Evolutionary conservation across 2,329 filamentous ascomycete genomes (phyloP), one percentile per base, ranked within the genome.

Genomic region (Neonectria sp.): DNA sequence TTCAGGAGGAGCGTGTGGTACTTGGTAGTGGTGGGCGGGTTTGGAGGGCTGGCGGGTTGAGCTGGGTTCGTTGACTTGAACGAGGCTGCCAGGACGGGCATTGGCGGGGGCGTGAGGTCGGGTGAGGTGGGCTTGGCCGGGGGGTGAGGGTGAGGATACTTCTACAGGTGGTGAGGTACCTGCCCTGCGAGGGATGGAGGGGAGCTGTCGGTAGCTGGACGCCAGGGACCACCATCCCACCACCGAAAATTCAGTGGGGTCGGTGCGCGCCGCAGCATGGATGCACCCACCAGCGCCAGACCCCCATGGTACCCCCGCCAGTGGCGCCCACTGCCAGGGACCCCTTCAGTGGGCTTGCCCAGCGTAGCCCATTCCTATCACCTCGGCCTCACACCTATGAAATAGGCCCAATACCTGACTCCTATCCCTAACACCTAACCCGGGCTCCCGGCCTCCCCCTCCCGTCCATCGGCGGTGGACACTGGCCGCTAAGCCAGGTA

Each of bases 61-160:
- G 46, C 69, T 74, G 71, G 71, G 69, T 74, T 75, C 65, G 71
- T 73, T 76, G 74, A 74, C 70, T 70, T 72, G 60, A 46, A 72
- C 68, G 72, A 76, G 70, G 71, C 70, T 73, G 73, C 73, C 61
- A 43, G 64, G 59, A 48, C 63, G 55, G 37, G 59, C 45, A 60
- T 60, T 62, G 61, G 63, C 55, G 52, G 60, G 27, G 58, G 48
- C 15, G 48, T 51, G 27, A 51, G 27, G 27, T n/a, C 48, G 13
- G 48, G 15, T 51, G 48, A 29, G 48, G 25, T 51, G 25, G 25
- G 65, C 62, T 68, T 66, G 69, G 56, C 63, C 60, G 51, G 61
- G 60, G 52, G 58, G 43, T 56, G 43, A 45, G 55, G 29, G 57
- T 51, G 25, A 46, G 48, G 40, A 68, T 71, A 68, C 71, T 58